A percentile compares a stretch with the other conserved stretches of the same genome.
phyloP scores from a whole-genome alignment of 169 alveolate genomes.

The Theileria orientalis region DNA sequence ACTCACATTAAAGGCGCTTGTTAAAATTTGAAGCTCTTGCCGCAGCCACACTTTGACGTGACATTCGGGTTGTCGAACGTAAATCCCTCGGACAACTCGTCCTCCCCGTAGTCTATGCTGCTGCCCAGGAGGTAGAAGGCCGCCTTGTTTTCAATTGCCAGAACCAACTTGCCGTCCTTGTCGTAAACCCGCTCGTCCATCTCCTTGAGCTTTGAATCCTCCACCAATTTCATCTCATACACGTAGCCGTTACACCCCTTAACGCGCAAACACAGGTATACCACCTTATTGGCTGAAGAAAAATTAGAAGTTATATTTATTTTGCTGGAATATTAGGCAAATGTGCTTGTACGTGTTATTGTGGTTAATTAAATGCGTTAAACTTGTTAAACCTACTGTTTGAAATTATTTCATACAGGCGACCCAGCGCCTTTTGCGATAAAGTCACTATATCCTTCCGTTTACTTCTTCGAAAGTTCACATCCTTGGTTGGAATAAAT shows the following conservation, averaged over 20 bases:
- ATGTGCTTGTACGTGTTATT: too few species aligned
- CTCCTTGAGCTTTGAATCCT: slow-evolving; percentile 14
- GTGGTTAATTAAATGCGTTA: background rate
- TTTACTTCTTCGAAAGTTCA: background rate
- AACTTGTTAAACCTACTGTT: slow-evolving; percentile 28
- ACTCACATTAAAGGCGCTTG: too few species aligned
- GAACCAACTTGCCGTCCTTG: slow-evolving; percentile 28
- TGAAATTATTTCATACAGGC: slow-evolving; percentile 25
- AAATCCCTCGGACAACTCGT: slow-evolving; percentile 55
- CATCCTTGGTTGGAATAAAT: background rate
- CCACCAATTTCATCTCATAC: slow-evolving; percentile 58
- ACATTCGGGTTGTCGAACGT: slow-evolving; percentile 63
- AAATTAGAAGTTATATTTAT: background rate
- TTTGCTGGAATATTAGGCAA: background rate
- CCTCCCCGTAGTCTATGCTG: slow-evolving; percentile 42
- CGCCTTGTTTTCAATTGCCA: slow-evolving; percentile 65
- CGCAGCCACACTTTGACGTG: slow-evolving; percentile 67
- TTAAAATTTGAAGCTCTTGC: slow-evolving; percentile 41
- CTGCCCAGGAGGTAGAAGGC: slow-evolving; percentile 57
- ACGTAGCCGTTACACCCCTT: slow-evolving; percentile 67
- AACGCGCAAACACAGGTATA: slow-evolving; percentile 34
- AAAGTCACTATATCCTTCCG: slow-evolving; percentile 42
- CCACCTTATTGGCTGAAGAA: slow-evolving; percentile 35
- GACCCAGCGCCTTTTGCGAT: slow-evolving; percentile 31
- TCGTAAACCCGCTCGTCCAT: slow-evolving; percentile 59